Evolutionary conservation across 2,329 filamentous ascomycete species (phyloP).

Genomic region (Phialophora expanda): DNA sequence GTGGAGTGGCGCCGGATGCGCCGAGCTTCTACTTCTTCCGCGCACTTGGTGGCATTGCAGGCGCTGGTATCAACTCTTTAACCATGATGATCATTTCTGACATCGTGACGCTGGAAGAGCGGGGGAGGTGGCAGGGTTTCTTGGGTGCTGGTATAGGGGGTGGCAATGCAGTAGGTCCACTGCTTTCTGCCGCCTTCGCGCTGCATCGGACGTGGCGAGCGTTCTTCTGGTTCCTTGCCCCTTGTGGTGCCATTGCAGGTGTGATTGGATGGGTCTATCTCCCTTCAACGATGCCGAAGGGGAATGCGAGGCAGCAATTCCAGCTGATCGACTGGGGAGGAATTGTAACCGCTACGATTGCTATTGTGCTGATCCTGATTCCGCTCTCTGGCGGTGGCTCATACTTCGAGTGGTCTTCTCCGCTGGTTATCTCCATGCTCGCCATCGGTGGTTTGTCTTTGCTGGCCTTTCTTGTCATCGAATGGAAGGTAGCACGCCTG

Average conservation of each 20-base stretch:
- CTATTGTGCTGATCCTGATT: slow-evolving; percentile 65
- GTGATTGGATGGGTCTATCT: slow-evolving; percentile 58
- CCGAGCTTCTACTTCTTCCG: slow-evolving; percentile 67
- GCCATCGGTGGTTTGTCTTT: slow-evolving; percentile 55
- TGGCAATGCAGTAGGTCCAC: slow-evolving; percentile 55
- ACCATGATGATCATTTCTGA: slow-evolving; percentile 68
- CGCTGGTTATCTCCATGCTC: slow-evolving; percentile 66
- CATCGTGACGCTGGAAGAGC: slow-evolving; percentile 62
- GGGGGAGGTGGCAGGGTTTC: slow-evolving; percentile 57
- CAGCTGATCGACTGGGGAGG: slow-evolving; percentile 66
- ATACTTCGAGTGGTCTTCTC: slow-evolving; percentile 62
- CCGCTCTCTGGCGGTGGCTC: slow-evolving; percentile 66
- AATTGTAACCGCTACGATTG: slow-evolving; percentile 59
- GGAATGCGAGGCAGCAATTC: slow-evolving; percentile 55
- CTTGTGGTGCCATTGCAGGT: slow-evolving; percentile 56
- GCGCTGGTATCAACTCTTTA: slow-evolving; percentile 64
- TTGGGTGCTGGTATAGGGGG: slow-evolving; percentile 49
- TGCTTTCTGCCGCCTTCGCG: slow-evolving; percentile 55
- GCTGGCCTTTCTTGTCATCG: slow-evolving; percentile 59
- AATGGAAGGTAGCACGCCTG: slow-evolving; percentile 61
- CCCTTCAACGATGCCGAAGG: slow-evolving; percentile 57
- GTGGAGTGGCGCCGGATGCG: slow-evolving; percentile 61
- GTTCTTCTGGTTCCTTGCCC: slow-evolving; percentile 59
- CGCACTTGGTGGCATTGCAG: slow-evolving; percentile 64
- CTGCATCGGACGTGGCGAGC: slow-evolving; percentile 53